phyloP scores from a whole-genome alignment of 345 rosid genomes.

The Lagerstroemia speciosa region DNA sequence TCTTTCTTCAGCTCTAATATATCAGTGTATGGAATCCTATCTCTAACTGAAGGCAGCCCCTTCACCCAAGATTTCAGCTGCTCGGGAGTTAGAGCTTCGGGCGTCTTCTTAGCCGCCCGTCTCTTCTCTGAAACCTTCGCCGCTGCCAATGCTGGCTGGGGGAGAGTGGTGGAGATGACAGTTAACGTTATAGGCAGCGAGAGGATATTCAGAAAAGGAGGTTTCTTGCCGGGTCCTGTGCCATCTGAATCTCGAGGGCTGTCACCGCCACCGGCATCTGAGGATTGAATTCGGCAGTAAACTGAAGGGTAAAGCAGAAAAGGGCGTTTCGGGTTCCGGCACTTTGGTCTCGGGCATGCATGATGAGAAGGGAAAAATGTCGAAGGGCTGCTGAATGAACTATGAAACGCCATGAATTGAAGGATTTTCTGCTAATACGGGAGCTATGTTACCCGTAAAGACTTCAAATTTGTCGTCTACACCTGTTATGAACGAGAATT shows the following conservation, averaged over 20 bases:
- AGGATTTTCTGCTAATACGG: not conserved
- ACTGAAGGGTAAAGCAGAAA: slow-evolving; percentile 18
- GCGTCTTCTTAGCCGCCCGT: slow-evolving; percentile 43
- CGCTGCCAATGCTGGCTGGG: slow-evolving; percentile 32
- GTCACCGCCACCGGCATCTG: not conserved
- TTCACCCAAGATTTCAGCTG: slow-evolving; percentile 71
- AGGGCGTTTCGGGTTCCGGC: slow-evolving; percentile 10
- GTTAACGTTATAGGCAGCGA: slow-evolving; percentile 62
- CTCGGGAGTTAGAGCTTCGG: slow-evolving; percentile 52
- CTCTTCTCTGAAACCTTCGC: slow-evolving; percentile 42
- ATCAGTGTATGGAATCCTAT: slow-evolving; percentile 67
- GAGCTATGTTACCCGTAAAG: not conserved
- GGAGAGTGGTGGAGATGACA: slow-evolving; percentile 47
- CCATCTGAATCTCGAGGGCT: slow-evolving; percentile 10
- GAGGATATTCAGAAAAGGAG: slow-evolving; percentile 35
- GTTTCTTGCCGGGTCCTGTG: slow-evolving; percentile 16
- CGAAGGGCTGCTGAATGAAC: not conserved
- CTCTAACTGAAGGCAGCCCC: slow-evolving; percentile 55
- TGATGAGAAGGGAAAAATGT: not conserved
- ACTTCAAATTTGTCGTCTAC: not conserved
- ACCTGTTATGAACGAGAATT: not conserved
- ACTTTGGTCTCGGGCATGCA: not conserved
- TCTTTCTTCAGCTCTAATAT: slow-evolving; percentile 42
- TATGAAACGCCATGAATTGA: slow-evolving; percentile 2
- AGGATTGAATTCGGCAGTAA: slow-evolving; percentile 26